phyloP scores from a whole-genome alignment of 306 rosid genomes.

The Rosa persica region DNA sequence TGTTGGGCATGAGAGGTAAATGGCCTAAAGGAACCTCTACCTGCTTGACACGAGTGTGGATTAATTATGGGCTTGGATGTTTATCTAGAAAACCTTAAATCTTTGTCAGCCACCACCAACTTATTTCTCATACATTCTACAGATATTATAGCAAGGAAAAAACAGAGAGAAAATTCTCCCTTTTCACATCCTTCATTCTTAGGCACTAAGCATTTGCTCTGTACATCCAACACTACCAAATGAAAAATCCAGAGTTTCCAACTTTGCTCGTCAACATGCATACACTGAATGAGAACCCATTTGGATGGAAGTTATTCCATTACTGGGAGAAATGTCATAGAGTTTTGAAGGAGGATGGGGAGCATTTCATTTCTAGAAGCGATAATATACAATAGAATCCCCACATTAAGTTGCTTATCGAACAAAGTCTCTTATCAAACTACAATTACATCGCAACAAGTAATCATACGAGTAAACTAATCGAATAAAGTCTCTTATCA shows the following conservation, averaged over 20 bases:
- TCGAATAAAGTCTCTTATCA: no score
- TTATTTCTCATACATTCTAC: neutral
- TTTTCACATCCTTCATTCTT: no score
- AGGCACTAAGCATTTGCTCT: neutral
- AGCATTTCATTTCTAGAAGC: no score
- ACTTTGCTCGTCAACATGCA: no score
- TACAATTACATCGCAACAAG: no score
- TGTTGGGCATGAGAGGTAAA: slow-evolving; percentile 43
- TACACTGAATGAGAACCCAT: no score
- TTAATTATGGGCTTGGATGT: neutral
- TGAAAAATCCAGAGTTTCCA: neutral
- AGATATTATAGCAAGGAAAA: neutral
- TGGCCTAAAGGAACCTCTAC: slow-evolving; percentile 38
- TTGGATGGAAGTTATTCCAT: neutral
- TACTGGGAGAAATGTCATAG: no score
- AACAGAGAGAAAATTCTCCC: neutral
- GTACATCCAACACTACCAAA: neutral
- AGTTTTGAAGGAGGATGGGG: no score
- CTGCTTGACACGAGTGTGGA: neutral
- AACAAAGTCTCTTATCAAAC: no score
- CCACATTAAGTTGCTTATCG: no score
- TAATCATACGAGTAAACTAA: no score
- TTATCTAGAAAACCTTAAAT: neutral
- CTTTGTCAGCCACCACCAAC: neutral
- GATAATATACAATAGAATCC: no score